phyloP scores from a whole-genome alignment of 192 early-diverging fungal species.

The Backusella australiensis region DNA sequence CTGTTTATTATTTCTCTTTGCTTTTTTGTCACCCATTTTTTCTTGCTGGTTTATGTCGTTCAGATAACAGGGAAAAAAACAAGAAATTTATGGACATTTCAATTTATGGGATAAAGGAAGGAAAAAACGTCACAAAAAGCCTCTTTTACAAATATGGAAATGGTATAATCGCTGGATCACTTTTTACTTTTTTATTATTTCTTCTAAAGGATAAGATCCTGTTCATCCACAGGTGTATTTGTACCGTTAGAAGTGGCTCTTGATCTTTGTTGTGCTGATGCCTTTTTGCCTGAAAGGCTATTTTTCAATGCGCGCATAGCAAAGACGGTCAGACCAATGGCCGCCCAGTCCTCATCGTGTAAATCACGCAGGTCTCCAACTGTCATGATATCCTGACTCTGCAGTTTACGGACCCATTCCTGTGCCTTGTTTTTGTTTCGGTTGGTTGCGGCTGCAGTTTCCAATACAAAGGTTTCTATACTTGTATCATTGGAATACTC shows the following conservation, averaged over 20 bases:
- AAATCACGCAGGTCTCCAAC: conserved; percentile 73
- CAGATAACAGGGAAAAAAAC: neutral
- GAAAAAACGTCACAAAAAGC: neutral
- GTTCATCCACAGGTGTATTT: conserved; percentile 20
- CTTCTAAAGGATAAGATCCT: neutral
- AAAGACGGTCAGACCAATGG: conserved; percentile 57
- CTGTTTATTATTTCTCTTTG: neutral
- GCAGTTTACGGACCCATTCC: conserved; percentile 67
- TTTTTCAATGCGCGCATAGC: conserved; percentile 55
- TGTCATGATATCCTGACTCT: conserved; percentile 76
- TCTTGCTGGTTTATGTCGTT: neutral
- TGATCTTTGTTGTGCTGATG: neutral
- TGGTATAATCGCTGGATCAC: neutral
- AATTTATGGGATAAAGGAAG: neutral
- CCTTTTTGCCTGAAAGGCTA: conserved; percentile 43
- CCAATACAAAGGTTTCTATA: conserved; percentile 71
- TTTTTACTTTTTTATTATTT: too few species aligned
- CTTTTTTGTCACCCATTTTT: conserved; percentile 1
- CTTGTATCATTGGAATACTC: conserved; percentile 57
- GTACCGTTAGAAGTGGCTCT: conserved; percentile 13
- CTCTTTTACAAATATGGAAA: neutral
- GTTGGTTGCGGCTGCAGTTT: conserved; percentile 64
- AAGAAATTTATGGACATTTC: neutral
- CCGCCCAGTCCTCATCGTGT: conserved; percentile 73
- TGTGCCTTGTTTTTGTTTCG: conserved; percentile 66